A percentile compares a stretch with the other conserved stretches of the same genome.
These are phyloP conservation scores for Aspergillus udagawae DNA, from an alignment of 2,329 filamentous ascomycete genomes.

Conservation along the genomic window DNA sequence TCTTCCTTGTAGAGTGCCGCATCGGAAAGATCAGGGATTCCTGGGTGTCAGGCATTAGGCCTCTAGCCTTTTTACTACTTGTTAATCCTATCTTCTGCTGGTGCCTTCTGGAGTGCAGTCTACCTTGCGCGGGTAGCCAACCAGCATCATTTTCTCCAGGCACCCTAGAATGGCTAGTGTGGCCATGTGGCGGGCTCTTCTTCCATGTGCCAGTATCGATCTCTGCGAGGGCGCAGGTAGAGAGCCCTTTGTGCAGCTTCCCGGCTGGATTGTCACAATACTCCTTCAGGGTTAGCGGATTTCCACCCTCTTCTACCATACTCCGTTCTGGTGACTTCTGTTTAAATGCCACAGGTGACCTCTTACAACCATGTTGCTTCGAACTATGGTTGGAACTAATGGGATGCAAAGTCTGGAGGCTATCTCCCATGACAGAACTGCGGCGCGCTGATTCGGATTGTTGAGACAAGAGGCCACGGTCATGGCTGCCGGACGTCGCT, in stretches of 20 bases:
- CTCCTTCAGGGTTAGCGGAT: not conserved
- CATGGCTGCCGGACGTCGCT: not conserved
- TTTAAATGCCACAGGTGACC: not conserved
- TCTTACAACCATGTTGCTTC: not conserved
- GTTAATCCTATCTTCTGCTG: not conserved
- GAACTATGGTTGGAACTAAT: not conserved
- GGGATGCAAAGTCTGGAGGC: not conserved
- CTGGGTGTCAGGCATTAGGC: constrained; percentile 10
- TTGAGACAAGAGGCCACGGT: not conserved
- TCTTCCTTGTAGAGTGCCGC: constrained; percentile 14
- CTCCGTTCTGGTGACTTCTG: not conserved
- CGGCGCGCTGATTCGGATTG: not conserved
- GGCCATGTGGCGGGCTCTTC: not conserved
- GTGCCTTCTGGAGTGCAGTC: not conserved
- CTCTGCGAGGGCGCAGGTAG: not conserved
- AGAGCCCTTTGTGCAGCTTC: not conserved
- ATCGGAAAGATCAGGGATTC: constrained; percentile 14
- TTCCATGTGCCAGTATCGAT: not conserved
- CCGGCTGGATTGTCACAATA: not conserved
- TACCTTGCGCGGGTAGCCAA: not conserved
- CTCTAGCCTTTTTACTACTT: not conserved
- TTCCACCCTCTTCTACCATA: not conserved
- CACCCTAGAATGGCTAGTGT: not conserved
- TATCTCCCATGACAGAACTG: not conserved
- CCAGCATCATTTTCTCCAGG: not conserved